These are phyloP conservation scores for Teunomyces atbi DNA, from an alignment of 805 yeast species.

Conservation along the genomic window DNA sequence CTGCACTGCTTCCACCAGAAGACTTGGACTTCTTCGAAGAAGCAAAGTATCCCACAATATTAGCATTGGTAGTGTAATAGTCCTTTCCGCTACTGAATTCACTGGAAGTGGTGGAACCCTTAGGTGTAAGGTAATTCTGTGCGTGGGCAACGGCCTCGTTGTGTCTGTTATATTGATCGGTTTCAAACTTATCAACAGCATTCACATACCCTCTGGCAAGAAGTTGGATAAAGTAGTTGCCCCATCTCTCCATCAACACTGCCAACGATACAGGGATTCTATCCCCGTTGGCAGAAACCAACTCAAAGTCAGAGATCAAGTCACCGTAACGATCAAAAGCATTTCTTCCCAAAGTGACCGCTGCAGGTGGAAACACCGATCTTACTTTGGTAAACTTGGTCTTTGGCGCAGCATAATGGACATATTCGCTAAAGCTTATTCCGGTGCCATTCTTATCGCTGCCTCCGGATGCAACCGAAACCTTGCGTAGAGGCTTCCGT, in stretches of 20 bases:
- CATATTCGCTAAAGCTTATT: constrained; percentile 63
- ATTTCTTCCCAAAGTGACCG: constrained; percentile 73
- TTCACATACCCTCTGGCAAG: constrained; percentile 63
- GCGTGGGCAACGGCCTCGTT: not conserved
- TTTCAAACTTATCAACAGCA: constrained; percentile 46
- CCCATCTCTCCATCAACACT: constrained; percentile 74
- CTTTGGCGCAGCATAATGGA: constrained; percentile 73
- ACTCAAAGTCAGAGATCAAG: constrained; percentile 66
- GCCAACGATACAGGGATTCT: constrained; percentile 60
- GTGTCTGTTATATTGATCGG: constrained; percentile 14
- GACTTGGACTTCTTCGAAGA: constrained; percentile 1
- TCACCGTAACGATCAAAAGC: constrained; percentile 68
- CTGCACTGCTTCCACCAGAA: constrained; percentile 3
- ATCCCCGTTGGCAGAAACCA: constrained; percentile 68
- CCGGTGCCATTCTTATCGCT: constrained; percentile 22
- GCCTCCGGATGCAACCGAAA: constrained; percentile 17
- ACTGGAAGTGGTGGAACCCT: constrained; percentile 7
- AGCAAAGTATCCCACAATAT: not conserved
- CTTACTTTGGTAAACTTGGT: constrained; percentile 62
- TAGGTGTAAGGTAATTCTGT: constrained; percentile 10
- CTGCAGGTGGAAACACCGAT: constrained; percentile 73
- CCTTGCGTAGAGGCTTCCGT: constrained; percentile 12
- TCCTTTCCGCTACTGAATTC: not conserved
- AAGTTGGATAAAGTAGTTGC: constrained; percentile 61
- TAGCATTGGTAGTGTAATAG: not conserved